Evolutionary conservation across 129 eudicot genomes (phyloP).

Genomic region (Heracleum sosnowskyi): DNA sequence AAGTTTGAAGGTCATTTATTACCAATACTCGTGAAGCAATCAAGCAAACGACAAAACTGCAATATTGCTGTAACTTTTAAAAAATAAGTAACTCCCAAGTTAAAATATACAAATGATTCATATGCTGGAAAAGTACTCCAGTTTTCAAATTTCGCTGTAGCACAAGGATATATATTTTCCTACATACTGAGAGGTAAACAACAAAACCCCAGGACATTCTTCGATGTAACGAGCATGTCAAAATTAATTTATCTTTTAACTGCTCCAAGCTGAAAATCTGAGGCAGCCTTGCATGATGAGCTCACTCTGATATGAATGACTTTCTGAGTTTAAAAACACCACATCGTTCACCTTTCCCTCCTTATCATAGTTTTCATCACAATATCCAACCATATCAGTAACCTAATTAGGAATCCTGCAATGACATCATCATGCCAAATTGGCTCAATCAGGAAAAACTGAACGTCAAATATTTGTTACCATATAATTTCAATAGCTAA

Average conservation of each 20-base stretch:
- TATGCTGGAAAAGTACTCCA: constrained; percentile 1
- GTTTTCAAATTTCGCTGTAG: not conserved
- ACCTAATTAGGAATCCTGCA: not conserved
- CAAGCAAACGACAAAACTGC: not conserved
- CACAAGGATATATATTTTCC: not conserved
- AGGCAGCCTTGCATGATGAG: not conserved
- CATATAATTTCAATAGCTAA: not conserved
- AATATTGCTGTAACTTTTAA: not conserved
- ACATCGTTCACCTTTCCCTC: not conserved
- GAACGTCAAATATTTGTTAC: not conserved
- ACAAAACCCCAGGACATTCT: not conserved
- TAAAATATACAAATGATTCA: not conserved
- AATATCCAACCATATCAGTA: not conserved
- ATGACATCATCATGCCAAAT: not conserved
- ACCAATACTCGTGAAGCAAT: not conserved
- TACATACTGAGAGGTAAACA: not conserved
- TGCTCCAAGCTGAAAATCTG: not conserved
- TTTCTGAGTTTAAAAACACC: not conserved
- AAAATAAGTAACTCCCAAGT: not conserved
- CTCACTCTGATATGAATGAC: not conserved
- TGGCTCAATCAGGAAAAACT: not conserved
- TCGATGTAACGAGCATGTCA: not conserved
- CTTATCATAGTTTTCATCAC: not conserved
- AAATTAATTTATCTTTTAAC: not conserved
- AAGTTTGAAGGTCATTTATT: not conserved